Evolutionary conservation across 2,329 filamentous ascomycete genomes (phyloP).

Genomic region (Pseudogymnoascus pannorum): DNA sequence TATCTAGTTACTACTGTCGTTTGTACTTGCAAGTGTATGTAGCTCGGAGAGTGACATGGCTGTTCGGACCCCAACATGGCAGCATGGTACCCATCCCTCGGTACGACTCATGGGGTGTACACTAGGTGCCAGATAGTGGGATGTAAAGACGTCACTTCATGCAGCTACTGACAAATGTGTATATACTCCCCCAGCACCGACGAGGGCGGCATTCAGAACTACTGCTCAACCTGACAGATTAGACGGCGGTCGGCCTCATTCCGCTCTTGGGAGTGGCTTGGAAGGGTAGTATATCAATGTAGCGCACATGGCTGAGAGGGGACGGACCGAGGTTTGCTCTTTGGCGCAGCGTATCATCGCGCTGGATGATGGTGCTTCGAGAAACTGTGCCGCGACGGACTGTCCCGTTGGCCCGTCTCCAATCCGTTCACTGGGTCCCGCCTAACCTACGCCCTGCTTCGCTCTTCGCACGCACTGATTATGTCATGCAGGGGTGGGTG

Average conservation of each 20-base stretch:
- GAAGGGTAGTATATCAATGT: background rate
- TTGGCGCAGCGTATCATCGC: background rate
- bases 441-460: background rate
- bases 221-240: background rate
- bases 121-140: background rate
- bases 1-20: background rate
- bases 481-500: background rate
- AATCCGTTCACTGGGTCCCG: background rate
- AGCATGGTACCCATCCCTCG: background rate
- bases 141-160: conserved; percentile 1
- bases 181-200: background rate
- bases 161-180: conserved; percentile 6
- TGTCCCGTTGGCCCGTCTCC: conserved; percentile 1
- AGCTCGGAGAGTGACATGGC: background rate
- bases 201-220: background rate
- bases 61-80: background rate
- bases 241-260: background rate
- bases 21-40: background rate
- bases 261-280: background rate
- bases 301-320: background rate
- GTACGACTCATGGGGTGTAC: background rate
- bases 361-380: background rate
- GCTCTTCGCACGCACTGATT: background rate
- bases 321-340: conserved; percentile 1
- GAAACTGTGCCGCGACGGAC: background rate